These are phyloP conservation scores for Sporothrix euskadiensis DNA, from an alignment of 2,329 filamentous ascomycete genomes.

Conservation along the genomic window DNA sequence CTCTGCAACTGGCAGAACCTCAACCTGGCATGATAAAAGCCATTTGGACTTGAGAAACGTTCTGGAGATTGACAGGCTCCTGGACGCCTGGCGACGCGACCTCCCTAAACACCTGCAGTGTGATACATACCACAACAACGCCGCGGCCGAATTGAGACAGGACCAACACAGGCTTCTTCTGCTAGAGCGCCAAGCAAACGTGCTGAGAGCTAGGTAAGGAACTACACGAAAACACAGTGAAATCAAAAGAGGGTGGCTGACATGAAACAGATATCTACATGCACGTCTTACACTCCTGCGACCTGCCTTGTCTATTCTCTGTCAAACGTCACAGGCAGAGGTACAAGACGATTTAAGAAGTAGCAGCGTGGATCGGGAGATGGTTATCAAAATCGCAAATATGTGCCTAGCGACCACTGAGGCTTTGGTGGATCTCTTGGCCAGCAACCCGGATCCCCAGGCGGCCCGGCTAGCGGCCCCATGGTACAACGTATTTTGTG, in stretches of 20 bases:
- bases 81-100: neutral
- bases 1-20: neutral
- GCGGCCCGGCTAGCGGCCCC: neutral
- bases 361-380: neutral
- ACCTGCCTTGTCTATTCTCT: neutral
- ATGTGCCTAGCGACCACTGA: neutral
- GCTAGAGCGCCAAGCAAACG: neutral
- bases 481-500: slow-evolving; percentile 15
- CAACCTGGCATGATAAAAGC: neutral
- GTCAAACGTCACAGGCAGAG: neutral
- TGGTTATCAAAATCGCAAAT: neutral
- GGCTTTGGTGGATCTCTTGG: neutral
- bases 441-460: neutral
- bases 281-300: neutral
- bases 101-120: neutral
- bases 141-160: neutral
- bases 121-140: neutral
- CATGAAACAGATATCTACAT: neutral
- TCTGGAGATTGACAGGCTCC: neutral
- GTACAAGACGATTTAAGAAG: neutral
- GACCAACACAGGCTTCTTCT: neutral
- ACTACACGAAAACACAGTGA: neutral
- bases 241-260: neutral
- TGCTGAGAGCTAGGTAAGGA: neutral
- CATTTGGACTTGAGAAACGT: neutral